Evolutionary conservation across 352 stramenopile species (phyloP), one percentile per base, ranked within the genome.

Genomic region (Elongisporangium senticosum): DNA sequence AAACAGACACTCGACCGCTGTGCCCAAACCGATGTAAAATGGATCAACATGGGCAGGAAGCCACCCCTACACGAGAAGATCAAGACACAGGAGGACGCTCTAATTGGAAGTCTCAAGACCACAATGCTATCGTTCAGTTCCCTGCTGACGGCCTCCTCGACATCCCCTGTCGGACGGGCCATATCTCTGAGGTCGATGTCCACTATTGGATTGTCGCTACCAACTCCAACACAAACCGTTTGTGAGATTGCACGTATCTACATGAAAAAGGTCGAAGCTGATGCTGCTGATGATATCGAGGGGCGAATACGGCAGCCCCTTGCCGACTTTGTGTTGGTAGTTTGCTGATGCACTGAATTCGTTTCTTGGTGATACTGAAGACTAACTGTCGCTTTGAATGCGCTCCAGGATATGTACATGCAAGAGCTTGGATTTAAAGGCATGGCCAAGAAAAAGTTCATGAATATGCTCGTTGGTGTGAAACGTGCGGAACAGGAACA

Each of bases 171-270:
- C 13, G 8, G 7, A 43, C 33, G 33, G 0, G 8, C 33, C 11
- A 43, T 17, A 17, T 43, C 33, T 4, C 11, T 43, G 33, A 15
- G 33, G 33, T 43, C 33, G 33, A 43, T 43, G 33, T 43, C 33
- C 11, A 43, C 33, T 3, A 43, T 47, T 7, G 14, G 6, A 13
- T 17, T 61, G 2, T 39, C 43, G 2, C 4, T 56, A 5, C 53
- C 73, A 22, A 66, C 64, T 5, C 63, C 61, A 21, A 55, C 61
- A 7, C 62, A 85, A 47, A 69, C 89, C 4, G 21, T 83, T 4
- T 68, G 69, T 26, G 79, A 89, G 50, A 87, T 90, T 37, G 69
- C 75, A 10, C 77, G 78, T 17, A 19, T 92, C 13, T 92, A 89
- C 50, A 53, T 81, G 8, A 69, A 71, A n/a, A 90, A 88, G 43